Base-by-base conservation (phyloP, 768 basidiomycete species). In the Mycena epipterygia region DNA sequence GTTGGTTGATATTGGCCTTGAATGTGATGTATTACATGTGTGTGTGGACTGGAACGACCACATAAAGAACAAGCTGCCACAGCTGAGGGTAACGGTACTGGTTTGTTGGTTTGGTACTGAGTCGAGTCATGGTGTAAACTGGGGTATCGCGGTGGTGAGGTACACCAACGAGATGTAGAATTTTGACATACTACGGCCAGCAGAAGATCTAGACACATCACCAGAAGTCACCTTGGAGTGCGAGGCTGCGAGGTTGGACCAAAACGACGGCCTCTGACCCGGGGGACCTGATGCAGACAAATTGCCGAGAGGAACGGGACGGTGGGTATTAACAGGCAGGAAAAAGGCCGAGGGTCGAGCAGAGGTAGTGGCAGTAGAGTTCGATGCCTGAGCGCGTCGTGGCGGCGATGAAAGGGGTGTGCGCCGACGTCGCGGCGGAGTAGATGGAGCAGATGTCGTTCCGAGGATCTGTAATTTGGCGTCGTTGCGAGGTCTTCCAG, bases 61-160 rank as follows among this genome's bases (percentile, higher is more conserved):
- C 30, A 25, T 48, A 60, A 14, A 60, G 44, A 7, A 60, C 59
- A 12, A 11, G n/a, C 30, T 48, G 59, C 1, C 59, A 44, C 30
- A 60, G 32, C n/a, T 60, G 59, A 7, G 48, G 44, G 16, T 46
- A 60, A 2, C 44, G 59, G n/a, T 60, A 60, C 3, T n/a, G 16
- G 21, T 60, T 60, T 5, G 35, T 21, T 7, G 57, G 23, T 19
- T 27, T 41, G 41, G 57, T 59, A 7, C 41, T 30, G 19, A 59
- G 57, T 4, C 57, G 41, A 4, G 57, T 59, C 19, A 59, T 16
- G 16, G 25, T 17, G 19, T 59, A 29, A 17, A 44, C 57, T 1
- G 57, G 57, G 27, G 19, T 44, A 30, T 59, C 57, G 21, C 57
- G 57, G 29, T 59, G 42, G 9, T 59, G 57, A 32, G 57, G 57